These are phyloP conservation scores for Astrephomene gubernaculifera DNA, from an alignment of 139 green algal species.

Conservation along the genomic window DNA sequence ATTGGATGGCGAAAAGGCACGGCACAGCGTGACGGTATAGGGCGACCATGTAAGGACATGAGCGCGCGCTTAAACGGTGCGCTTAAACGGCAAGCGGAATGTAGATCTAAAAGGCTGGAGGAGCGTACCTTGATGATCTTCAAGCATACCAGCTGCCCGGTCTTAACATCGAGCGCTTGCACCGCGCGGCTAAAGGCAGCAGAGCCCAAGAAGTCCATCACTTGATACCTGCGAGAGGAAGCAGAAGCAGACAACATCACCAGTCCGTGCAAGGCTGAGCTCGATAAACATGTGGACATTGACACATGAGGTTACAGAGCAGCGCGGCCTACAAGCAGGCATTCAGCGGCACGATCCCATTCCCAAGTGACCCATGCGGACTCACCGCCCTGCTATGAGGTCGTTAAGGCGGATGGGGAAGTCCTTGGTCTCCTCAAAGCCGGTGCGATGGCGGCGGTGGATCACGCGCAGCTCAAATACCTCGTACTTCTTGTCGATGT, in stretches of 20 bases:
- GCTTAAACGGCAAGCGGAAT: no score
- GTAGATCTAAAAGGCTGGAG: no score
- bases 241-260: background rate
- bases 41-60: no score
- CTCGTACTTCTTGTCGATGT: conserved; percentile 79
- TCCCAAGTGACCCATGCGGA: background rate
- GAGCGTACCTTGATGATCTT: conserved; percentile 94
- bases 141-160: conserved; percentile 89
- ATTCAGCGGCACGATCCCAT: no score
- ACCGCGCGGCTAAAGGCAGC: conserved; percentile 97
- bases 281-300: no score
- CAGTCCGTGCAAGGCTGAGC: no score
- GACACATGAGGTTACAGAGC: no score
- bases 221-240: conserved; percentile 56
- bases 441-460: conserved; percentile 79
- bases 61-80: no score
- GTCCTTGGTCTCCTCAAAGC: conserved; percentile 95
- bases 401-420: conserved; percentile 87
- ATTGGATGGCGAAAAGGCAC: background rate
- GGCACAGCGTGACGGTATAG: no score
- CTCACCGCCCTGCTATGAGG: conserved; percentile 91
- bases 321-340: no score
- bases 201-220: conserved; percentile 92
- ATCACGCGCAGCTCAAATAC: conserved; percentile 83
- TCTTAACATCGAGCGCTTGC: conserved; percentile 92